A percentile compares a stretch with the other conserved stretches of the same genome.
These are phyloP conservation scores for Alternaria novae-zelandiae DNA, from an alignment of 2,329 filamentous ascomycete species.

Conservation along the genomic window DNA sequence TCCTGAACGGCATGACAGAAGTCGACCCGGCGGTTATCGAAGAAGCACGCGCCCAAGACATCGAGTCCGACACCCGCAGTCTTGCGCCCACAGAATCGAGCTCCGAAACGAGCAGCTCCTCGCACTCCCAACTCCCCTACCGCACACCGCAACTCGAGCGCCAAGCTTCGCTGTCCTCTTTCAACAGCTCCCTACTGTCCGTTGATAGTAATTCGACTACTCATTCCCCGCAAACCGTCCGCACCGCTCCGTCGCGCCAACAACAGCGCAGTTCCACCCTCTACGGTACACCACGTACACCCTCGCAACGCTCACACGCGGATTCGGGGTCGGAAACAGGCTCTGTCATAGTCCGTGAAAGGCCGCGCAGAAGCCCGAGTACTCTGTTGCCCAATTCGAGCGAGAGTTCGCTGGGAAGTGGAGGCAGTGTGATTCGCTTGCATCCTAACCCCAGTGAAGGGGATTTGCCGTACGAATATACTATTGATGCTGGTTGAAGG, in stretches of 20 bases:
- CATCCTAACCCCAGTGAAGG: conserved; percentile 32
- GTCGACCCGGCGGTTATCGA: conserved; percentile 63
- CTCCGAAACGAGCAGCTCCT: conserved; percentile 23
- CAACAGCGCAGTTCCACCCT: conserved; percentile 27
- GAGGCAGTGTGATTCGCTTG: conserved; percentile 35
- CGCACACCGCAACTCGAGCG: conserved; percentile 35
- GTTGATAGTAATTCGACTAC: conserved; percentile 19
- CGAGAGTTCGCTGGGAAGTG: conserved; percentile 32
- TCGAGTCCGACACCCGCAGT: conserved; percentile 39
- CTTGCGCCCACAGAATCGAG: conserved; percentile 41
- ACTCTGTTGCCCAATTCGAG: conserved; percentile 42
- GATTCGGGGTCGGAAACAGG: conserved; percentile 31
- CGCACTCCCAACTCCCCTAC: conserved; percentile 33
- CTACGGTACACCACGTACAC: conserved; percentile 32
- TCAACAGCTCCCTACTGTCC: conserved; percentile 16
- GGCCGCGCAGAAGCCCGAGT: conserved; percentile 33
- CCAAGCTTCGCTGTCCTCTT: conserved; percentile 28
- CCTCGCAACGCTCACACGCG: conserved; percentile 31
- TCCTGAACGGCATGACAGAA: conserved; percentile 77
- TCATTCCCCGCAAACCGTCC: conserved; percentile 36
- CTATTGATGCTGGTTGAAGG: conserved; percentile 17
- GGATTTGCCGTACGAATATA: conserved; percentile 44
- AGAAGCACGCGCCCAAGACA: conserved; percentile 42
- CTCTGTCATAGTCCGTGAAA: conserved; percentile 27
- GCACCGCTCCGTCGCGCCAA: conserved; percentile 38